A percentile compares a stretch with the other conserved stretches of the same genome.
These are phyloP conservation scores for Blastocystis sp. DNA, from an alignment of 352 stramenopile species.

Conservation along the genomic window DNA sequence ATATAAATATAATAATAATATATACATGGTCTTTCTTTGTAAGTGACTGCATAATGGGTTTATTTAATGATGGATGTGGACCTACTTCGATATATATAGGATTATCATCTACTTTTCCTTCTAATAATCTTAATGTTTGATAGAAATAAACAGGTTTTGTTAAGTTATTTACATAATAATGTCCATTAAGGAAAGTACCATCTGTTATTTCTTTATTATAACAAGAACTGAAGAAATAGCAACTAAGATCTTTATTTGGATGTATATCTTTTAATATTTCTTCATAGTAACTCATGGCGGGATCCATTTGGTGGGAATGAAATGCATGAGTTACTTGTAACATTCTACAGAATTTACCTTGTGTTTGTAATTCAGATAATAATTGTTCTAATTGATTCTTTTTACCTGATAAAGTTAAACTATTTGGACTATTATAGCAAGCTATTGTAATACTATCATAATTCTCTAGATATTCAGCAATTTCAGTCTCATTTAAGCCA, in stretches of 20 bases:
- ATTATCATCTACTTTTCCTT: neutral
- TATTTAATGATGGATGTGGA: constrained; percentile 20
- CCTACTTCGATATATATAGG: constrained; percentile 15
- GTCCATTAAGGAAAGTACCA: neutral
- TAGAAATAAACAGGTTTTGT: constrained; percentile 21
- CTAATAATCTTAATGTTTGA: neutral
- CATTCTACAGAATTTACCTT: constrained; percentile 1
- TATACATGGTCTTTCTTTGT: neutral
- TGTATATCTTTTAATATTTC: constrained; percentile 3
- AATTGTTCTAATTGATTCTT: constrained; percentile 14
- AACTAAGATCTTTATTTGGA: neutral
- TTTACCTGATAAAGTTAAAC: constrained; percentile 13
- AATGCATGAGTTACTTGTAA: constrained; percentile 32
- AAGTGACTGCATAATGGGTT: constrained; percentile 16
- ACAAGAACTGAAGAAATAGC: constrained; percentile 17
- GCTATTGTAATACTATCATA: constrained; percentile 18
- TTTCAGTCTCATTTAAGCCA: constrained; percentile 4
- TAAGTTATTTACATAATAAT: constrained; percentile 34
- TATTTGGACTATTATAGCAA: constrained; percentile 32
- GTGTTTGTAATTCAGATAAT: neutral
- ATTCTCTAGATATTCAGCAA: constrained; percentile 3
- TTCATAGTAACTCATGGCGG: constrained; percentile 12
- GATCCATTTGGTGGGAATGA: constrained; percentile 22
- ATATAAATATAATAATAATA: neutral
- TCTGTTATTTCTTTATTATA: neutral